Evolutionary conservation across 176 grass and related monocot genomes (phyloP).

Genomic region (Poa annua): DNA sequence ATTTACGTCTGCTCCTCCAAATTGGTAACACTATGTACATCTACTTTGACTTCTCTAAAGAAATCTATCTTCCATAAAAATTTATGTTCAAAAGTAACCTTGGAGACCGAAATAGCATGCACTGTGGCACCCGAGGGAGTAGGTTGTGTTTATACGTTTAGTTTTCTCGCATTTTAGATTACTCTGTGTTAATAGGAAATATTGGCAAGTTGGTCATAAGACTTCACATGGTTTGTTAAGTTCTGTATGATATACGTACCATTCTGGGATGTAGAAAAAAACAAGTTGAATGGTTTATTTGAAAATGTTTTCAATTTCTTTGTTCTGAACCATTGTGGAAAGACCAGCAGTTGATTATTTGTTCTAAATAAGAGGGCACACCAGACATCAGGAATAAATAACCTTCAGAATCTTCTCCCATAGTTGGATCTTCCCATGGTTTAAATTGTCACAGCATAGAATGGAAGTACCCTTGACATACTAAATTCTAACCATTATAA

Average conservation of each 20-base stretch:
- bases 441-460: slow-evolving; percentile 19
- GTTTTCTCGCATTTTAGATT: slow-evolving; percentile 26
- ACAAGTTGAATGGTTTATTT: slow-evolving; percentile 2
- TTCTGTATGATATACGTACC: not conserved
- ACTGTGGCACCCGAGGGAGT: not conserved
- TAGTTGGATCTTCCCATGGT: not conserved
- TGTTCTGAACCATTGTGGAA: not conserved
- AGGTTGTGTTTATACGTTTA: slow-evolving; percentile 1
- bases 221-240: slow-evolving; percentile 1
- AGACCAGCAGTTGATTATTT: not conserved
- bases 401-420: not conserved
- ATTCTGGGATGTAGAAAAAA: not conserved
- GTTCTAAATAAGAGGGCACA: not conserved
- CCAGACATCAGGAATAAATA: not conserved
- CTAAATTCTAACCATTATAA: slow-evolving; percentile 13
- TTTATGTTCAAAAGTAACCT: not conserved
- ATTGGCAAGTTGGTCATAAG: not conserved
- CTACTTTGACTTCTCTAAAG: not conserved
- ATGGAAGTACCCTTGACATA: not conserved
- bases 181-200: slow-evolving; percentile 4
- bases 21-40: not conserved
- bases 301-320: not conserved
- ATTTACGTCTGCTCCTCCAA: not conserved
- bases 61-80: slow-evolving; percentile 1
- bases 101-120: not conserved